Base-by-base conservation (phyloP, 495 filamentous ascomycete genomes). In the Aspergillus biplanus region DNA sequence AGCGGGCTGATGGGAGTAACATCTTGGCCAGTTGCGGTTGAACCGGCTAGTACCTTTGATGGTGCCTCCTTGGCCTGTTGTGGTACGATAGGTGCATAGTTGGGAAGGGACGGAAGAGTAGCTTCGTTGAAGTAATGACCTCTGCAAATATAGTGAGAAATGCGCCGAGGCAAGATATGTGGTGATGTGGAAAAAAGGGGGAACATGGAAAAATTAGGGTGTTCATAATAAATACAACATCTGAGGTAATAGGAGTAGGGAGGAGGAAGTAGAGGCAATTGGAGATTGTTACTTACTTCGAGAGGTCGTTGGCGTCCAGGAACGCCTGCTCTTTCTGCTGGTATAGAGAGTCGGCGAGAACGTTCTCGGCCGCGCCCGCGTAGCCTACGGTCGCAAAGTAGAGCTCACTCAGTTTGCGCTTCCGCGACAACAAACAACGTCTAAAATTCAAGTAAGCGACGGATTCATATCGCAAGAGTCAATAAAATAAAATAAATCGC, bases 391-490 rank as follows among this genome's bases (percentile, higher is more conserved):
- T 84, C 71, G 80, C 78, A 76, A 76, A 78, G 80, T 88, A 93
- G 68, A 96, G 84, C 79, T 92, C 89, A 68, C 86, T 87, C 71
- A 96, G 80, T 78, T 93, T 93, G 74, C 89, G 87, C 83, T 92
- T 91, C 71, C 90, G 89, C 79, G 89, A 89, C 78, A 75, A 78
- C 80, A 87, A 83, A 83, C 88, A 89, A 82, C 83, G 85, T 82
- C 90, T 93, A 73, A 78, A 74, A 77, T 72, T 73, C 37, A 62
- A 62, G 62, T 71, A 58, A 81, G 74, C 72, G 66, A 74, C 56
- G 66, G 67, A 64, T 66, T 56, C 37, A 66, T 62, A 66, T 46
- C 52, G 65, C 62, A 50, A 34, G n/a, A 18, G 16, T 13, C 7
- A 7, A 47, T 46, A 56, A 15, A 62, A 34, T 47, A 52, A 35